Evolutionary conservation across 108 stramenopile species (phyloP).

Genomic region (Pseudonitzschia pungens): DNA sequence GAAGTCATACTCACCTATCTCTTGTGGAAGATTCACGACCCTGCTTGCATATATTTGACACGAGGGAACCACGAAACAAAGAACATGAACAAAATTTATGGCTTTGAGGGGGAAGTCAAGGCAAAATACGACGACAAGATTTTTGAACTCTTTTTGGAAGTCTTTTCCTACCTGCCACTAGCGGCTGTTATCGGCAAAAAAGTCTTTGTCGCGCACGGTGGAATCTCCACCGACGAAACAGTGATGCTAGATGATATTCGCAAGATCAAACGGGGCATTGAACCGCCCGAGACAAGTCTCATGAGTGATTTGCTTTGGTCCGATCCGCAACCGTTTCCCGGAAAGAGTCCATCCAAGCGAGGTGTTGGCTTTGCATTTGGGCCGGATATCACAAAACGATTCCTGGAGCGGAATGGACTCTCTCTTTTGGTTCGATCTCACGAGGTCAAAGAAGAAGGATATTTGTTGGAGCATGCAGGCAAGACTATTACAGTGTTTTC

Average conservation of each 20-base stretch:
- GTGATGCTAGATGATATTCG: conserved; percentile 91
- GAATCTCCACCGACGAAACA: conserved; percentile 79
- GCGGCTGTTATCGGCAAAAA: conserved; percentile 83
- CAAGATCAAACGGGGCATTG: conserved; percentile 77
- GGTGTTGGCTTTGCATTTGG: conserved; percentile 98
- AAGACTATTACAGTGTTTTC: conserved; percentile 97
- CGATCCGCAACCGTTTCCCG: conserved; percentile 97
- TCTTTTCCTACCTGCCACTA: conserved; percentile 89
- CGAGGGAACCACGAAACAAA: conserved; percentile 99
- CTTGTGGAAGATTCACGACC: conserved; percentile 84
- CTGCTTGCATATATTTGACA: conserved; percentile 81
- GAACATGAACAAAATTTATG: conserved; percentile 99
- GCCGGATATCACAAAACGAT: conserved; percentile 90
- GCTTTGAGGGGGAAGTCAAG: conserved; percentile 98
- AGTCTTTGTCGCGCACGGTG: conserved; percentile 97
- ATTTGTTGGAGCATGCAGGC: conserved; percentile 99
- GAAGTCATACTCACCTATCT: conserved; percentile 95
- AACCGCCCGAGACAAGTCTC: conserved; percentile 93
- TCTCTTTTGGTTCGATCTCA: conserved; percentile 90
- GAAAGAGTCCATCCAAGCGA: conserved; percentile 89
- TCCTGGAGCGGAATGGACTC: conserved; percentile 84
- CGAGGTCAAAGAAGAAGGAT: conserved; percentile 98
- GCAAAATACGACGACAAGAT: conserved; percentile 97
- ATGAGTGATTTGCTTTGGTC: conserved; percentile 98
- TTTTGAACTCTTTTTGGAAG: conserved; percentile 95